Conservation (phyloP, 1,284 basidiomycete genomes). For the Vanrija pseudolonga region DNA sequence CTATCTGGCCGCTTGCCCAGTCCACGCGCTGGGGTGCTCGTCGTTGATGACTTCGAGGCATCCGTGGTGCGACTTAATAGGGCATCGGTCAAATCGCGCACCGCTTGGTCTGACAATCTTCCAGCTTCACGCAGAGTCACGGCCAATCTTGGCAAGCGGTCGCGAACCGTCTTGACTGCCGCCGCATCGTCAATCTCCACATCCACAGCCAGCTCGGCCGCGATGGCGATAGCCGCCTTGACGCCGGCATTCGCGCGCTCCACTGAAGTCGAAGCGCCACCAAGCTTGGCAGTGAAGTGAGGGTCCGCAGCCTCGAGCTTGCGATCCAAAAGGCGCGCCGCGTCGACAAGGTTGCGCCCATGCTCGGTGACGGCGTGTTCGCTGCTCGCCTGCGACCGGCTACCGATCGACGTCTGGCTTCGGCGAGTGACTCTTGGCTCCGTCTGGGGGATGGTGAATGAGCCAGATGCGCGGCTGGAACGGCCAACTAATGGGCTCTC, state of each 20-base stretch:
- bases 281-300: constrained; percentile 25
- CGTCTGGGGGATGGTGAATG: background rate
- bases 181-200: constrained; percentile 24
- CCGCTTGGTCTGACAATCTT: constrained; percentile 33
- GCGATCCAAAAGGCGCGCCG: constrained; percentile 29
- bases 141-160: constrained; percentile 23
- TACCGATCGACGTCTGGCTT: constrained; percentile 13
- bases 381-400: constrained; percentile 1
- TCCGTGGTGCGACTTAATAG: constrained; percentile 14
- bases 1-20: background rate
- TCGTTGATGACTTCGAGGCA: too few species aligned
- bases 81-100: constrained; percentile 39
- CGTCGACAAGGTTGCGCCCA: constrained; percentile 39
- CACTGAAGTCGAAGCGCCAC: constrained; percentile 21
- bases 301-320: constrained; percentile 20
- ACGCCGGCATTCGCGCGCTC: constrained; percentile 32
- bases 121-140: constrained; percentile 32
- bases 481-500: constrained; percentile 18
- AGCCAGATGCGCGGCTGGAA: constrained; percentile 5
- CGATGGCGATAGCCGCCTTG: constrained; percentile 23
- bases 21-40: too few species aligned
- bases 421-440: constrained; percentile 10
- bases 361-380: constrained; percentile 29
- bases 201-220: constrained; percentile 24
- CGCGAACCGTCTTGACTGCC: constrained; percentile 8